phyloP scores from a whole-genome alignment of 1,284 basidiomycete genomes.

The Pterula multifida region DNA sequence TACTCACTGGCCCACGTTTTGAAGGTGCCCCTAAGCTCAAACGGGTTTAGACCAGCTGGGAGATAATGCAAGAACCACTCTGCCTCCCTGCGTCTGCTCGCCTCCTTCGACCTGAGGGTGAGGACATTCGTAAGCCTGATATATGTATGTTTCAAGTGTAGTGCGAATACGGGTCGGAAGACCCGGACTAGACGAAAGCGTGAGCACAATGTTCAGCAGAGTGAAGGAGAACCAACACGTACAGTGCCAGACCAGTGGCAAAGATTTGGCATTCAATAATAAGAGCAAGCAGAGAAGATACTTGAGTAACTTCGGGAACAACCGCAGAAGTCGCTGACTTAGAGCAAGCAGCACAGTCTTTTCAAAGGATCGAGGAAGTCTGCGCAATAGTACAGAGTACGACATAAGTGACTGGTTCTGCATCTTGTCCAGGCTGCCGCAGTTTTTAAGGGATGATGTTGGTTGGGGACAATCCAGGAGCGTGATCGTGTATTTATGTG shows the following conservation, averaged over 20 bases:
- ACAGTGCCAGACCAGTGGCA: constrained; percentile 60
- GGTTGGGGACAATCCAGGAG: too few species aligned
- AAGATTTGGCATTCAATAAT: constrained; percentile 42
- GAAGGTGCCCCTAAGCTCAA: constrained; percentile 28
- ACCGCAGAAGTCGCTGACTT: background rate
- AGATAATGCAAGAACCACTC: constrained; percentile 31
- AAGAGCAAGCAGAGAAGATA: constrained; percentile 23
- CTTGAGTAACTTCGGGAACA: constrained; percentile 17
- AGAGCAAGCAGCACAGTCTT: background rate
- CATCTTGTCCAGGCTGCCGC: too few species aligned
- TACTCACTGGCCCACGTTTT: constrained; percentile 45
- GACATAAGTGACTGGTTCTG: too few species aligned
- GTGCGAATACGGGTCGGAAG: constrained; percentile 32
- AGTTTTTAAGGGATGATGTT: too few species aligned
- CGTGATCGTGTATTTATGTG: too few species aligned
- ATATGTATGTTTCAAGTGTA: constrained; percentile 24
- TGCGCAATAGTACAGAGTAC: too few species aligned
- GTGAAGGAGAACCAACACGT: constrained; percentile 17
- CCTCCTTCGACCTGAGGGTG: constrained; percentile 26
- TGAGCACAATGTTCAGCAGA: background rate
- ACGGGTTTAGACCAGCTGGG: constrained; percentile 46
- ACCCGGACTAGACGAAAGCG: constrained; percentile 22
- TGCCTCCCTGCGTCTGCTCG: constrained; percentile 24
- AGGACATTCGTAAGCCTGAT: constrained; percentile 23
- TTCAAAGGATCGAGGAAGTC: too few species aligned